Evolutionary conservation across 73 alveolate species (phyloP), one percentile per base, ranked within the genome.

Genomic region (Paramecium biaurelia): DNA sequence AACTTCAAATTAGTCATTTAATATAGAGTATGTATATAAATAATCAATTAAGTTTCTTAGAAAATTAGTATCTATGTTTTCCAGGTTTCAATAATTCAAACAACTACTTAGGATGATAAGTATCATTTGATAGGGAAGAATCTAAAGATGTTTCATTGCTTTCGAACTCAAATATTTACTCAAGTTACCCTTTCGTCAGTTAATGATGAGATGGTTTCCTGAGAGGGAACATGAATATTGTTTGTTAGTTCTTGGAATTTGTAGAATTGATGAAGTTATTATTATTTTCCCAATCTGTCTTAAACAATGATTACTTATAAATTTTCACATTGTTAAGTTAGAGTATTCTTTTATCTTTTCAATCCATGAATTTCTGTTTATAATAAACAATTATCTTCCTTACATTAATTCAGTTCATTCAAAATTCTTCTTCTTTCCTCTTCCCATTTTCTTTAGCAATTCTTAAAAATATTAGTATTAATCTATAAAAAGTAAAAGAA

Each of bases 161-260:
- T 76, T 76, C 89, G 38, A 76, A 76, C 89, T 76, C 38, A 20
- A 20, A 38, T 38, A 37, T 76, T 35, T n/a, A 24, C 10, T 7
- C 4, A 12, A 24, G 56, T 18, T 79, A 79, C 90, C 30, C 56
- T 38, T 79, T 79, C 76, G 30, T 79, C 90, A 26, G 70, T 79
- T 47, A 79, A 42, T 38, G 90, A 79, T 42, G 90, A 79, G 74
- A 79, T 47, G 12, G 90, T 79, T 47, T 79, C 90, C 1, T 20
- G 14, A 2, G 24, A 5, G 23, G 57, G 90, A 24, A 4, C 30
- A 32, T 76, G 41, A 28, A 38, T 18, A 76, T 79, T 79, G 14
- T 79, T 79, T 28, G 28, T 30, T 12, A 26, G 2, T 63, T 26
- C 84, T 63, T 63, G 26, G 12, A 63, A 30, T 63, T 58, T 58